phyloP scores from a whole-genome alignment of 495 filamentous ascomycete species.

The Penicillium odoratum region DNA sequence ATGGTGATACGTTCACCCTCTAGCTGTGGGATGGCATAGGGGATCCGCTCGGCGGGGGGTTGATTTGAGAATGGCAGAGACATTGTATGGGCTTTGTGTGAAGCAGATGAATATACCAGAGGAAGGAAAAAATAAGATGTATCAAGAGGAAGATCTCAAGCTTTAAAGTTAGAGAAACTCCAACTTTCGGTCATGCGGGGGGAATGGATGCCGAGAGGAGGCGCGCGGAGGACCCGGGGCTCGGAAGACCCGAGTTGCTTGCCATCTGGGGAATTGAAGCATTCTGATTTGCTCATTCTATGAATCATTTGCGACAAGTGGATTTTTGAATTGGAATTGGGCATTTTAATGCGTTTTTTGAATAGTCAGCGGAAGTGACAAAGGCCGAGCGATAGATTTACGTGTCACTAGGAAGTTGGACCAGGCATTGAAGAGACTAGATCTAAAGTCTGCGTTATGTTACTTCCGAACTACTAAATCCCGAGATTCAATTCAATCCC shows the following conservation, averaged over 20 bases:
- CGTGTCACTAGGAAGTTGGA: too few species aligned
- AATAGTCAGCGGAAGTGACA: not conserved
- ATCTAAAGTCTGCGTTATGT: too few species aligned
- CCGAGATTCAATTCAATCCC: too few species aligned
- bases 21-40: conserved; percentile 43
- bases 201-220: conserved; percentile 14
- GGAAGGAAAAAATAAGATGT: not conserved
- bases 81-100: conserved; percentile 20
- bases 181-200: conserved; percentile 19
- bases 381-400: not conserved
- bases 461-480: too few species aligned
- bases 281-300: not conserved
- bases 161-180: not conserved
- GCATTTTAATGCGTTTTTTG: not conserved
- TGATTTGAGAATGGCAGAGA: conserved; percentile 26
- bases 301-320: not conserved
- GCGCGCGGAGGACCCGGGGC: conserved; percentile 4
- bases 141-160: not conserved
- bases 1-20: conserved; percentile 49
- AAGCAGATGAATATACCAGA: not conserved
- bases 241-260: conserved; percentile 27
- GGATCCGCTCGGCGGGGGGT: conserved; percentile 28
- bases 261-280: not conserved
- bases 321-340: not conserved
- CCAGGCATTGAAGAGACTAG: not conserved